phyloP scores from a whole-genome alignment of 2,329 filamentous ascomycete genomes.

The Colletotrichum sp. region DNA sequence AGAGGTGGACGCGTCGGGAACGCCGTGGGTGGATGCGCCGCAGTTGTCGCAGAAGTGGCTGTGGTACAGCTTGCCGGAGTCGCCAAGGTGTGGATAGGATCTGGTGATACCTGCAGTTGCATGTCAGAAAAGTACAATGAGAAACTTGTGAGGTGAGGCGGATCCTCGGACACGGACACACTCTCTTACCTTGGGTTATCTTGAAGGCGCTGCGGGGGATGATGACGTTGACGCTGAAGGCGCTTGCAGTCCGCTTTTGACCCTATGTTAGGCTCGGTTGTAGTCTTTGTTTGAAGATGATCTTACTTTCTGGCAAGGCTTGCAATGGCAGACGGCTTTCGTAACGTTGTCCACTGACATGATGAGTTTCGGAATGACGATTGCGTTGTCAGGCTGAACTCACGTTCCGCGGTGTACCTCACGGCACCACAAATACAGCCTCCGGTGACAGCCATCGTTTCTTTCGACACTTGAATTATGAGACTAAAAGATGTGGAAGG shows the following conservation, averaged over 20 bases:
- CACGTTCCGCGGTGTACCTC: not conserved
- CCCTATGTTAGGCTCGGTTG: not conserved
- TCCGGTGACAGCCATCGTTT: not conserved
- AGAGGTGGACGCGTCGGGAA: not conserved
- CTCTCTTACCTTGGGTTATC: not conserved
- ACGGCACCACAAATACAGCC: not conserved
- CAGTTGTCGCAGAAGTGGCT: not conserved
- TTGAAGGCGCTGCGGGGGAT: not conserved
- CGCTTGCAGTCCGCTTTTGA: not conserved
- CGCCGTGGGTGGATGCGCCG: not conserved
- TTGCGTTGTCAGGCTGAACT: not conserved
- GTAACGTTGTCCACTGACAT: not conserved
- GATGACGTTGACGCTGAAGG: not conserved
- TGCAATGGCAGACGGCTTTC: not conserved
- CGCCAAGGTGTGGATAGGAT: not conserved
- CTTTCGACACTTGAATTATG: not conserved
- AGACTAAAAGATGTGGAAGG: not conserved
- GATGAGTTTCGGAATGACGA: not conserved
- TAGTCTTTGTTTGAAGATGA: not conserved
- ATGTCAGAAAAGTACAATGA: rapidly evolving
- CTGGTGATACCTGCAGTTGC: not conserved
- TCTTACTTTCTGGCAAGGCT: not conserved
- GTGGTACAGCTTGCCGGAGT: not conserved
- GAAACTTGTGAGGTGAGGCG: rapidly evolving
- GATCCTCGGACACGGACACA: not conserved